Evolutionary conservation across 2,329 filamentous ascomycete genomes (phyloP).

Genomic region (Colletotrichum sp.): DNA sequence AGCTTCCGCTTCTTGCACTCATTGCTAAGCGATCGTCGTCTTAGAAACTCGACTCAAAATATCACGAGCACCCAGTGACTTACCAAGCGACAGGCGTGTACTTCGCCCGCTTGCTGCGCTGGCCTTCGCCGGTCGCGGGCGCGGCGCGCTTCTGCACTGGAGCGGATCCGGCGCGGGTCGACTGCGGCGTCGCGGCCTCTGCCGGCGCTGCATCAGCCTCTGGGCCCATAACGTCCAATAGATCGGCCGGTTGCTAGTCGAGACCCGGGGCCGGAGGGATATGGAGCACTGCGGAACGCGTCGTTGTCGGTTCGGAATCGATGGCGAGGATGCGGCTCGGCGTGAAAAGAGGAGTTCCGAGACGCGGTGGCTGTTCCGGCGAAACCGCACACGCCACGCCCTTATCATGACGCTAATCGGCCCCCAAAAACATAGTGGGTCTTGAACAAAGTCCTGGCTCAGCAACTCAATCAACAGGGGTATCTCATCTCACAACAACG

Average conservation of each 20-base stretch:
- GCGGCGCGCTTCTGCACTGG: conserved; percentile 12
- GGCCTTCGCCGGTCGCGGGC: not conserved
- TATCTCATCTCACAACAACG: not conserved
- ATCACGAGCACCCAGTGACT: not conserved
- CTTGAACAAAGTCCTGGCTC: not conserved
- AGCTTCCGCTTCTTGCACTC: conserved; percentile 47
- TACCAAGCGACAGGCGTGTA: conserved; percentile 43
- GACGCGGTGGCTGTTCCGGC: not conserved
- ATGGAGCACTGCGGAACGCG: not conserved
- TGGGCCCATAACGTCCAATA: not conserved
- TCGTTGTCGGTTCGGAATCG: not conserved
- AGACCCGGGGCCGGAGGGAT: not conserved
- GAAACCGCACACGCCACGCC: not conserved
- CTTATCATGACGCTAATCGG: not conserved
- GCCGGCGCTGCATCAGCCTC: not conserved
- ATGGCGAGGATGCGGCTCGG: not conserved
- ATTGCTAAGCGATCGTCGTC: conserved; percentile 25
- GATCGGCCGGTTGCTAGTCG: not conserved
- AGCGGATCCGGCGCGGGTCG: conserved; percentile 4
- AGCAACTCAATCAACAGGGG: not conserved
- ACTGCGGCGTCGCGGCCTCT: not conserved
- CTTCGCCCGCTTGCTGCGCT: conserved; percentile 35
- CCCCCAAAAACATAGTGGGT: not conserved
- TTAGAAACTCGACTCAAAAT: not conserved
- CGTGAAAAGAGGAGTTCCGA: not conserved